Evolutionary conservation across 2,329 filamentous ascomycete genomes (phyloP).

Genomic region (Cordyceps pruinosa): DNA sequence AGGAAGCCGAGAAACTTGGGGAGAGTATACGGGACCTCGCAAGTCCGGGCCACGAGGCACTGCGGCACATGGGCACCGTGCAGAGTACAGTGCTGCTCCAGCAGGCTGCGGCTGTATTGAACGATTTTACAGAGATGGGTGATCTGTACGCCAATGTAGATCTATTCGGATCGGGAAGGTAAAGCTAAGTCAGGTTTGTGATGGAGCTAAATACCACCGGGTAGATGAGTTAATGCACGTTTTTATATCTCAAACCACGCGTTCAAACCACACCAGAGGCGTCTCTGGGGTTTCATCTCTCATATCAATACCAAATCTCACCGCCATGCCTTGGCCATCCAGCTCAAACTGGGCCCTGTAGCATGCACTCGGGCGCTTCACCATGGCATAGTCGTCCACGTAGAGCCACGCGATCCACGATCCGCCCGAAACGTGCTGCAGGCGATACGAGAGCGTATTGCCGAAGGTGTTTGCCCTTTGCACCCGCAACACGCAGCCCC

Average conservation of each 20-base stretch:
- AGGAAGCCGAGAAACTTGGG: slow-evolving; percentile 14
- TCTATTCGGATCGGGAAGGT: not conserved
- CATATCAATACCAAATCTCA: slow-evolving; percentile 5
- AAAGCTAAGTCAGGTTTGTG: not conserved
- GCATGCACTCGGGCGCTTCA: slow-evolving; percentile 13
- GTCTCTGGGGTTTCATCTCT: slow-evolving; percentile 4
- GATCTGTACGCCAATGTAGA: not conserved
- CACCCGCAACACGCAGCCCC: slow-evolving; percentile 16
- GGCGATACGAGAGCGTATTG: slow-evolving; percentile 15
- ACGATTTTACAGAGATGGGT: not conserved
- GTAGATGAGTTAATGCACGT: not conserved
- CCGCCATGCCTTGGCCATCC: not conserved
- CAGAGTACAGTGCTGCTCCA: not conserved
- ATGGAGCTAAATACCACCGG: not conserved
- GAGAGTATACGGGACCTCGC: not conserved
- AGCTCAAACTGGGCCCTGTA: slow-evolving; percentile 13
- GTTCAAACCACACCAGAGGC: slow-evolving; percentile 5
- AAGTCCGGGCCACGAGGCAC: not conserved
- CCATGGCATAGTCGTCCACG: slow-evolving; percentile 15
- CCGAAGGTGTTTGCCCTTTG: slow-evolving; percentile 16
- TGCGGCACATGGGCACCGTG: not conserved
- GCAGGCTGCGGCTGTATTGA: not conserved
- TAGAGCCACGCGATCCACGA: slow-evolving; percentile 20
- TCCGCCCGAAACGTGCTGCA: slow-evolving; percentile 17
- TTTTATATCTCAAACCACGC: not conserved